Evolutionary conservation across 1,284 basidiomycete species (phyloP).

Genomic region (Cryptococcus floricola): DNA sequence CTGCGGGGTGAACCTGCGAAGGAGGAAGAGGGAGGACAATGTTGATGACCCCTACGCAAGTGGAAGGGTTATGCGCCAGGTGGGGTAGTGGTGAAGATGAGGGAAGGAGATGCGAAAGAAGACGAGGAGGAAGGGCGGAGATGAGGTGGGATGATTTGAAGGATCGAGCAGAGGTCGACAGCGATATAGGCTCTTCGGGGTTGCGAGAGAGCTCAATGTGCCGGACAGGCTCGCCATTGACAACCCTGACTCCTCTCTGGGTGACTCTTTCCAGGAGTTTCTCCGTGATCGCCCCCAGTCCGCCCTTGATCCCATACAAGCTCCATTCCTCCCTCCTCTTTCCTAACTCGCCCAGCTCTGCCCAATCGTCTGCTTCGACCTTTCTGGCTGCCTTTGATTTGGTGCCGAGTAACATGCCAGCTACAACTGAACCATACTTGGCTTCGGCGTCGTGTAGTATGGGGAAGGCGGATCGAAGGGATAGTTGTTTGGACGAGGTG

Average conservation of each 20-base stretch:
- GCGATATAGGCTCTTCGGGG: neutral
- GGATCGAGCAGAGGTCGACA: neutral
- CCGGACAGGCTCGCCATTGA: constrained; percentile 47
- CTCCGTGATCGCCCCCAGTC: constrained; percentile 65
- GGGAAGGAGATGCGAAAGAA: constrained; percentile 27
- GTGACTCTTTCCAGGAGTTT: constrained; percentile 54
- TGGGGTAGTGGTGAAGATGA: constrained; percentile 51
- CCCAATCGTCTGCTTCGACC: constrained; percentile 54
- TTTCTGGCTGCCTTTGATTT: constrained; percentile 16
- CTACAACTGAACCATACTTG: constrained; percentile 62
- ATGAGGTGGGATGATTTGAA: constrained; percentile 25
- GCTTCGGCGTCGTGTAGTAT: constrained; percentile 66
- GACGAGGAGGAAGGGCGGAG: constrained; percentile 25
- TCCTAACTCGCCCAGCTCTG: constrained; percentile 51
- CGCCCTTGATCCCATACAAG: constrained; percentile 53
- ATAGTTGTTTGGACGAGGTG: constrained; percentile 70
- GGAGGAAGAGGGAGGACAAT: constrained; percentile 59
- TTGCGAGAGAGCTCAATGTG: neutral
- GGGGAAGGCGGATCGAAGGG: constrained; percentile 72
- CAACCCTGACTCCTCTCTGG: constrained; percentile 60
- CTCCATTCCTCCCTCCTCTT: constrained; percentile 36
- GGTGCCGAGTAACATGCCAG: constrained; percentile 58
- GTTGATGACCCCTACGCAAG: constrained; percentile 64
- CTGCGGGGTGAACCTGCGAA: constrained; percentile 60
- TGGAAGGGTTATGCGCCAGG: constrained; percentile 40